A percentile compares a stretch with the other conserved stretches of the same genome.
Conservation (phyloP, 2,329 filamentous ascomycete genomes). For the Neopestalotiopsis rosae region DNA sequence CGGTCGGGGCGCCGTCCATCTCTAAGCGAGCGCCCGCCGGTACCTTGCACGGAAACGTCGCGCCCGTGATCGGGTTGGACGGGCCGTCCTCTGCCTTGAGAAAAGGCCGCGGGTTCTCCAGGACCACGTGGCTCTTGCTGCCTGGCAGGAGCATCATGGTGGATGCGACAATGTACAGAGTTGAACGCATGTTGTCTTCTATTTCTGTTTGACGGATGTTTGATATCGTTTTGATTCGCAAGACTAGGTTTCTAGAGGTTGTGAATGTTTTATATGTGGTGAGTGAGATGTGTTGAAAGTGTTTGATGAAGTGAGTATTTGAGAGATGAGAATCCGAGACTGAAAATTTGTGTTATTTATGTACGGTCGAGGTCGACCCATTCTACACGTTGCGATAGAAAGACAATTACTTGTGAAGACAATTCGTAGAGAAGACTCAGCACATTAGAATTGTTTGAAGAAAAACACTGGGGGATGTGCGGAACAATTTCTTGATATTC, state of each 20-base stretch:
- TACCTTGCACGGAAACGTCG: slow-evolving; percentile 74
- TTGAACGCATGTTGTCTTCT: slow-evolving; percentile 7
- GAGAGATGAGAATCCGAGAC: neutral
- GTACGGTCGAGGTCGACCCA: neutral
- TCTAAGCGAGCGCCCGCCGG: slow-evolving; percentile 43
- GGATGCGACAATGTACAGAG: neutral
- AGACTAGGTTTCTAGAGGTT: neutral
- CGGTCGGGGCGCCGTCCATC: slow-evolving; percentile 49
- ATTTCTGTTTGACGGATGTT: neutral
- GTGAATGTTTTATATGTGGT: neutral
- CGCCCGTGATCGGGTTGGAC: slow-evolving; percentile 66
- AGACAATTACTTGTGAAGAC: neutral
- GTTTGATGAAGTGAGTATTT: neutral
- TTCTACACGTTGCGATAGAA: neutral
- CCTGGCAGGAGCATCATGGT: neutral
- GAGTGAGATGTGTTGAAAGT: neutral
- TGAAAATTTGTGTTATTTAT: neutral
- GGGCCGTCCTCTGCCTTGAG: slow-evolving; percentile 39
- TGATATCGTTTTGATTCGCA: neutral
- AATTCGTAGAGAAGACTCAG: neutral
- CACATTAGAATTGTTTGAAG: neutral
- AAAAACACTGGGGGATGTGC: neutral
- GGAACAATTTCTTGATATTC: neutral
- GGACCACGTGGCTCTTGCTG: neutral
- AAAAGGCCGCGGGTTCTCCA: slow-evolving; percentile 11